phyloP scores from a whole-genome alignment of 805 yeast genomes.

The Candida cerambycidarum region DNA sequence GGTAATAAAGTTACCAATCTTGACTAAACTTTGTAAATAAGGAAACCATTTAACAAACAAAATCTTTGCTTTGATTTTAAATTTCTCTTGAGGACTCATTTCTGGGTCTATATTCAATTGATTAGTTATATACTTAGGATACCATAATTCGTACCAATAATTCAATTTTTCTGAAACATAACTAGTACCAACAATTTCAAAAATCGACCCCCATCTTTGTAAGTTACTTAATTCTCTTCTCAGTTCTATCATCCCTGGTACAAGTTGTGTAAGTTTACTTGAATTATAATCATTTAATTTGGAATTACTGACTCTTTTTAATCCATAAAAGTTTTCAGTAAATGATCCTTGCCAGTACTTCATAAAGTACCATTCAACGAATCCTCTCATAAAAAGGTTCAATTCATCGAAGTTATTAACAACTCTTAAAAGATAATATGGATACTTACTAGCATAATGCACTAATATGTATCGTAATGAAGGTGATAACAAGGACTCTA shows the following conservation, averaged over 20 bases:
- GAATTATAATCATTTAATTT: conserved; percentile 31
- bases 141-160: conserved; percentile 57
- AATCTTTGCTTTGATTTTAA: conserved; percentile 28
- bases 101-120: conserved; percentile 29
- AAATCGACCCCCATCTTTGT: conserved; percentile 57
- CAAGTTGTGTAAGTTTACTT: conserved; percentile 35
- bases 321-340: conserved; percentile 89
- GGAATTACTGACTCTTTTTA: conserved; percentile 58
- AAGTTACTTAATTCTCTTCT: conserved; percentile 49
- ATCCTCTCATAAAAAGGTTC: conserved; percentile 56
- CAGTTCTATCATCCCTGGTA: conserved; percentile 46
- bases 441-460: conserved; percentile 77
- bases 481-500: conserved; percentile 76
- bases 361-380: conserved; percentile 70
- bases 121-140: conserved; percentile 57
- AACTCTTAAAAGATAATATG: conserved; percentile 59
- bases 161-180: conserved; percentile 71
- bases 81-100: conserved; percentile 23
- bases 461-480: conserved; percentile 77
- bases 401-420: conserved; percentile 78
- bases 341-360: conserved; percentile 79
- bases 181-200: conserved; percentile 63
- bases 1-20: conserved; percentile 52
- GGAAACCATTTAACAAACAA: conserved; percentile 66
- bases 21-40: conserved; percentile 43